These are phyloP conservation scores for Lecanicillium sp. DNA, from an alignment of 2,329 filamentous ascomycete species.

Conservation along the genomic window DNA sequence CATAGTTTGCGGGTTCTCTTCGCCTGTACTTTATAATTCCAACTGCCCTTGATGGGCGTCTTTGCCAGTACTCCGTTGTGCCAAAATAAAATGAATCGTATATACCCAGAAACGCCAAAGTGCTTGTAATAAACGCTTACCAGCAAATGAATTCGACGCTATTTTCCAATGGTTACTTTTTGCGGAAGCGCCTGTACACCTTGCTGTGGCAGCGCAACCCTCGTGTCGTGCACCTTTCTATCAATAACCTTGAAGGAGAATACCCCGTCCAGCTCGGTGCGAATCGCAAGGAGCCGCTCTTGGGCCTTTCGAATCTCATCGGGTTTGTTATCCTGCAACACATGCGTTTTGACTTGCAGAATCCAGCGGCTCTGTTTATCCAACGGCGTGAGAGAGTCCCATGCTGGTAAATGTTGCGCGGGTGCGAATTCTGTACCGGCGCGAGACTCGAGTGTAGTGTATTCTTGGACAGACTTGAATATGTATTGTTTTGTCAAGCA, in stretches of 20 bases:
- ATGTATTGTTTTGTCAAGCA: slow-evolving; percentile 41
- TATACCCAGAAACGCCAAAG: too few species aligned
- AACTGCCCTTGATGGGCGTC: too few species aligned
- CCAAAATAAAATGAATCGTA: too few species aligned
- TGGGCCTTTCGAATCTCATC: slow-evolving; percentile 49
- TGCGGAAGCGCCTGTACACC: slow-evolving; percentile 30
- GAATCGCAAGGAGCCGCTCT: slow-evolving; percentile 39
- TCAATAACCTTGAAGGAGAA: slow-evolving; percentile 46
- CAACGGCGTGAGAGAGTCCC: slow-evolving; percentile 37
- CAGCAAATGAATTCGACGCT: slow-evolving; percentile 11
- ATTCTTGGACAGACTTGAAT: slow-evolving; percentile 23
- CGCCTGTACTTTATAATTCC: too few species aligned
- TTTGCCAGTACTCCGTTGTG: too few species aligned
- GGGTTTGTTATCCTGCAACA: slow-evolving; percentile 49
- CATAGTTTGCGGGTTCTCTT: too few species aligned
- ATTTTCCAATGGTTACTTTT: slow-evolving; percentile 26
- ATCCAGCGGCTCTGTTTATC: slow-evolving; percentile 47
- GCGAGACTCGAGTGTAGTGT: slow-evolving; percentile 22
- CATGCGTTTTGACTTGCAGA: slow-evolving; percentile 44
- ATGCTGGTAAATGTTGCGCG: slow-evolving; percentile 32
- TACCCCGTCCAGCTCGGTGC: slow-evolving; percentile 40
- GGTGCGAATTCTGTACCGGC: slow-evolving; percentile 12
- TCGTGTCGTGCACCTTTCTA: slow-evolving; percentile 45
- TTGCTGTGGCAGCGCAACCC: slow-evolving; percentile 30
- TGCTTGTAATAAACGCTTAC: too few species aligned